phyloP scores from a whole-genome alignment of 371 early-diverging fungal species.

The Catenaria anguillulae region DNA sequence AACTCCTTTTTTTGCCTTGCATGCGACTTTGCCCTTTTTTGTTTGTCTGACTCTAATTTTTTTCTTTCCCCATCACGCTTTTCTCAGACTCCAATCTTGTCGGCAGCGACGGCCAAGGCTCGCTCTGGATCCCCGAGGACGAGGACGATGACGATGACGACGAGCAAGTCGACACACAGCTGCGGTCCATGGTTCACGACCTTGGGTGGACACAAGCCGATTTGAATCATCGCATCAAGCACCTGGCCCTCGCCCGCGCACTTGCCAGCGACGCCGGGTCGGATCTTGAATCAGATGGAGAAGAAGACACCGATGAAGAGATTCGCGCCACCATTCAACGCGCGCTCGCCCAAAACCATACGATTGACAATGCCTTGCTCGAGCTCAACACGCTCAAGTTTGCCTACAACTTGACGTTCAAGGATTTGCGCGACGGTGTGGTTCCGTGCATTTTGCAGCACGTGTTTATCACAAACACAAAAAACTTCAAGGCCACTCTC shows the following conservation, averaged over 20 bases:
- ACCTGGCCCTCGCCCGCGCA: no score
- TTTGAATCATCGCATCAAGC: no score
- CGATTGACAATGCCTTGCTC: slow-evolving; percentile 56
- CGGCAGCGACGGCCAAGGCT: slow-evolving; percentile 27
- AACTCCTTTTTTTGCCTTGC: background rate
- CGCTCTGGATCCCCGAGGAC: slow-evolving; percentile 27
- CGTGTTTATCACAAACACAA: background rate
- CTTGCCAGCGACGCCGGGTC: slow-evolving; percentile 17
- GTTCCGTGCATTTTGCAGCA: slow-evolving; percentile 42
- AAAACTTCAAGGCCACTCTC: slow-evolving; percentile 8
- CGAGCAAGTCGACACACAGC: slow-evolving; percentile 10
- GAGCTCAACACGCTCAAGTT: slow-evolving; percentile 84
- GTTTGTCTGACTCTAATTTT: no score
- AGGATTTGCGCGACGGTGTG: slow-evolving; percentile 56
- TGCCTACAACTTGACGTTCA: slow-evolving; percentile 68
- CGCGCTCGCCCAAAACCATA: slow-evolving; percentile 59
- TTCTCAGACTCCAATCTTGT: slow-evolving; percentile 11
- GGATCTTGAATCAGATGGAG: slow-evolving; percentile 18
- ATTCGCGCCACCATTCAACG: slow-evolving; percentile 60
- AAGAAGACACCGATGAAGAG: slow-evolving; percentile 31
- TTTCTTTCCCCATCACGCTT: no score
- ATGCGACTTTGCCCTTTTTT: background rate
- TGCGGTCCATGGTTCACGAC: slow-evolving; percentile 14
- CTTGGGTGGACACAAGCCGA: background rate
- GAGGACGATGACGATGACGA: slow-evolving; percentile 27